These are phyloP conservation scores for Xerocomellus chrysenteron DNA, from an alignment of 768 basidiomycete species.

Conservation along the genomic window DNA sequence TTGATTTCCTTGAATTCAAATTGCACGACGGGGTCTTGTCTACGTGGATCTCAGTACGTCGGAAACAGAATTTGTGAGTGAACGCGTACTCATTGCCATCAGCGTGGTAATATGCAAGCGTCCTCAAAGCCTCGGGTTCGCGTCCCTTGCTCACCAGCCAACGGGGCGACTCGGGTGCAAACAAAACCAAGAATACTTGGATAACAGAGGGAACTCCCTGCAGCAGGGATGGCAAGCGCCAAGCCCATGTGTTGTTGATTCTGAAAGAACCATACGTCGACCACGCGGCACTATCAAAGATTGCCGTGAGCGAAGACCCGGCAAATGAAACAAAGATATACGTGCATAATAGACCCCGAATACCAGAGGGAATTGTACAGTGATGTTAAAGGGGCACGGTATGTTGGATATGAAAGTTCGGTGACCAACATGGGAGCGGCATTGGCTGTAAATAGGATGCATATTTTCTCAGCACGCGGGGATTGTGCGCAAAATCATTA, in stretches of 20 bases:
- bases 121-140: conserved; percentile 61
- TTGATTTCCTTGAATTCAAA: conserved; percentile 83
- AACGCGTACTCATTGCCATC: conserved; percentile 58
- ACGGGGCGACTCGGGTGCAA: conserved; percentile 81
- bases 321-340: conserved; percentile 9
- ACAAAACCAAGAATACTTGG: conserved; percentile 64
- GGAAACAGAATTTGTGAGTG: background rate
- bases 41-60: conserved; percentile 13
- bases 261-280: conserved; percentile 78
- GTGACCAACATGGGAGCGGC: conserved; percentile 82
- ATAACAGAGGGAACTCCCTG: conserved; percentile 70
- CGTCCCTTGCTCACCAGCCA: conserved; percentile 76
- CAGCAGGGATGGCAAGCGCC: conserved; percentile 76
- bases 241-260: conserved; percentile 66
- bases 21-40: conserved; percentile 62
- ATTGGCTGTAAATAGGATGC: conserved; percentile 41
- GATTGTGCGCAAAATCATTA: background rate
- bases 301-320: background rate
- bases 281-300: conserved; percentile 62
- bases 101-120: conserved; percentile 81
- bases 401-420: conserved; percentile 77
- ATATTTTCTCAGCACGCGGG: background rate
- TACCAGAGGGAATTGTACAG: conserved; percentile 86
- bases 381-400: conserved; percentile 77
- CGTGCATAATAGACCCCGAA: conserved; percentile 75